Percentiles rank a stretch among this genome's conserved stretches.
These are phyloP conservation scores for Sporodiniella umbellata DNA, from an alignment of 371 early-diverging fungal species.

Conservation along the genomic window DNA sequence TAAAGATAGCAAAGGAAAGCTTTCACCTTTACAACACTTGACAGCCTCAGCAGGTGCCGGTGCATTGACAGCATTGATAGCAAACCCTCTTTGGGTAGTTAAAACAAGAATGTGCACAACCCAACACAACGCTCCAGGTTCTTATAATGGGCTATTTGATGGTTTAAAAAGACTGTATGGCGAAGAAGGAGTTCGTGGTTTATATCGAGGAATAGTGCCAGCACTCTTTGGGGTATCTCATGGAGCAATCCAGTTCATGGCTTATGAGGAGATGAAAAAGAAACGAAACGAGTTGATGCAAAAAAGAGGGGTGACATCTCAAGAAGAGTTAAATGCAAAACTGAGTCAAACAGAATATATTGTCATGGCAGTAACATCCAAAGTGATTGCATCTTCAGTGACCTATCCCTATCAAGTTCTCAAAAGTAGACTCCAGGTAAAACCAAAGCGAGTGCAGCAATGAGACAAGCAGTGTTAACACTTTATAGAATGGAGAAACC, in stretches of 20 bases:
- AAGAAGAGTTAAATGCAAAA: conserved; percentile 37
- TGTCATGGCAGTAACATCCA: conserved; percentile 84
- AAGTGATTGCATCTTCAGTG: conserved; percentile 78
- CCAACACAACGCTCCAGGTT: conserved; percentile 55
- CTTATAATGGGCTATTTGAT: conserved; percentile 75
- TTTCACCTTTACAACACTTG: conserved; percentile 75
- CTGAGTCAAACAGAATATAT: conserved; percentile 73
- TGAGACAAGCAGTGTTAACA: no score
- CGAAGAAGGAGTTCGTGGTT: conserved; percentile 80
- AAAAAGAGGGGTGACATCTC: conserved; percentile 17
- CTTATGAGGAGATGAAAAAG: conserved; percentile 92
- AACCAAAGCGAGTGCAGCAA: not conserved
- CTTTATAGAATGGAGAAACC: conserved; percentile 30
- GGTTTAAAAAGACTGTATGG: conserved; percentile 61
- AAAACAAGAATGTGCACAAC: conserved; percentile 93
- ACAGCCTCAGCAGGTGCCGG: conserved; percentile 80
- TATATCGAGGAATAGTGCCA: conserved; percentile 87
- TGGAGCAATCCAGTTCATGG: conserved; percentile 96
- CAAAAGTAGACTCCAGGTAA: conserved; percentile 81
- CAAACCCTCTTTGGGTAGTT: conserved; percentile 94
- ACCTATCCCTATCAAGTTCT: conserved; percentile 97
- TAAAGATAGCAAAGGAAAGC: conserved; percentile 52
- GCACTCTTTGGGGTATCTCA: conserved; percentile 90
- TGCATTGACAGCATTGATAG: conserved; percentile 75
- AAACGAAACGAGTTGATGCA: conserved; percentile 50